A percentile compares a stretch with the other conserved stretches of the same genome.
Evolutionary conservation across 2,329 filamentous ascomycete species (phyloP).

Genomic region (Xylaria polymorpha): DNA sequence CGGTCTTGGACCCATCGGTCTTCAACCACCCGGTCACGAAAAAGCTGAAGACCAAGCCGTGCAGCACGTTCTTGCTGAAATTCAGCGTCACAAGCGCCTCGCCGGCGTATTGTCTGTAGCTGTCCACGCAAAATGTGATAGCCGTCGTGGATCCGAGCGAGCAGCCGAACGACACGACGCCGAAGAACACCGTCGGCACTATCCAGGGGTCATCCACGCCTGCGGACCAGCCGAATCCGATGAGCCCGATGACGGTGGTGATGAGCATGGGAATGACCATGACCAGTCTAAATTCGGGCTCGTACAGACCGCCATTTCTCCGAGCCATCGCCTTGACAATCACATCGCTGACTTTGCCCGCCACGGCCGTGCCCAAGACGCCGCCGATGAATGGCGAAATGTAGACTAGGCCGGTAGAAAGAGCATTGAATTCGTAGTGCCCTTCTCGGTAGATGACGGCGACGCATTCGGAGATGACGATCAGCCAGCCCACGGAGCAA

Average conservation of each 20-base stretch:
- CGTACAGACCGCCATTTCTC: slow-evolving; percentile 92
- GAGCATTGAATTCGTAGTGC: slow-evolving; percentile 81
- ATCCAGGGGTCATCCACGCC: slow-evolving; percentile 82
- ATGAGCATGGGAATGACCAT: slow-evolving; percentile 86
- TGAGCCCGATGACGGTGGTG: slow-evolving; percentile 84
- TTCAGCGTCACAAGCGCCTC: slow-evolving; percentile 95
- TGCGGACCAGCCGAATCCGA: slow-evolving; percentile 97
- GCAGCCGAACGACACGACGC: slow-evolving; percentile 91
- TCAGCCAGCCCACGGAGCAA: slow-evolving; percentile 92
- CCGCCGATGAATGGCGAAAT: slow-evolving; percentile 90
- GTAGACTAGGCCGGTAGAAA: slow-evolving; percentile 88
- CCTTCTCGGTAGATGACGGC: slow-evolving; percentile 79
- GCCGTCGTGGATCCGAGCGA: slow-evolving; percentile 88
- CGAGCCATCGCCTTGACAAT: slow-evolving; percentile 85
- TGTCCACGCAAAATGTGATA: slow-evolving; percentile 95
- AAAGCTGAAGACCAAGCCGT: slow-evolving; percentile 87
- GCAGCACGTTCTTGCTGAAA: slow-evolving; percentile 92
- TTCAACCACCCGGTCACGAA: slow-evolving; percentile 90
- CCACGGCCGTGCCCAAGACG: slow-evolving; percentile 89
- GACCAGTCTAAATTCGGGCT: slow-evolving; percentile 90
- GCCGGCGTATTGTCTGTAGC: slow-evolving; percentile 91
- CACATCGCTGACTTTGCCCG: slow-evolving; percentile 86
- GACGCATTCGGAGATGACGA: slow-evolving; percentile 91
- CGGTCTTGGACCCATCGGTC: slow-evolving; percentile 76
- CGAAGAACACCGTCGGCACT: slow-evolving; percentile 93